Conservation (phyloP, 352 stramenopile genomes). For the Phytopythium oedochilum region DNA sequence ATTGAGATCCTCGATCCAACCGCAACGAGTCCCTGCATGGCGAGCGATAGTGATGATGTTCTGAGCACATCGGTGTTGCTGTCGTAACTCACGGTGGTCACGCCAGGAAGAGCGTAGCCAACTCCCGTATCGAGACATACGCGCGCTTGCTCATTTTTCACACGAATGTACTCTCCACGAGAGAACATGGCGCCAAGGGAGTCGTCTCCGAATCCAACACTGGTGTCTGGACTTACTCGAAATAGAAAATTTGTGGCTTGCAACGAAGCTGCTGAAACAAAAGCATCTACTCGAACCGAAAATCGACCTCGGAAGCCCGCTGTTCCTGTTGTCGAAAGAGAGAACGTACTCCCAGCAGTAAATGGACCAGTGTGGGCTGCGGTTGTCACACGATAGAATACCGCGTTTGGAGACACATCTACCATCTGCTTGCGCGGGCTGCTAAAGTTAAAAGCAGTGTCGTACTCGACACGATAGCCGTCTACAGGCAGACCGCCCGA, state of each 20-base stretch:
- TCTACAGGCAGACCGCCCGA: constrained; percentile 57
- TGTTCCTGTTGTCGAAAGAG: constrained; percentile 43
- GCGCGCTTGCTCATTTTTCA: constrained; percentile 49
- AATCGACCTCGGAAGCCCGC: constrained; percentile 46
- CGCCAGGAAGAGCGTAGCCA: constrained; percentile 38
- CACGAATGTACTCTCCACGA: constrained; percentile 53
- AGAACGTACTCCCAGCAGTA: constrained; percentile 52
- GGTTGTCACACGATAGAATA: constrained; percentile 65
- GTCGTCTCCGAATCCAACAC: constrained; percentile 26
- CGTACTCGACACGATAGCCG: constrained; percentile 51
- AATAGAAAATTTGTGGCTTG: constrained; percentile 38
- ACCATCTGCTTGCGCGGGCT: constrained; percentile 12
- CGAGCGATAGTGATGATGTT: constrained; percentile 25
- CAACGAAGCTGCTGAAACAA: constrained; percentile 31
- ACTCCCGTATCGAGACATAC: constrained; percentile 63
- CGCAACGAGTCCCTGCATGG: constrained; percentile 22
- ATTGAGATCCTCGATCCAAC: constrained; percentile 16
- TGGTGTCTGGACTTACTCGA: constrained; percentile 31
- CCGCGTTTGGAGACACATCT: constrained; percentile 25
- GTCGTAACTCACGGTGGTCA: constrained; percentile 31
- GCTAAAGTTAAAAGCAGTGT: constrained; percentile 28
- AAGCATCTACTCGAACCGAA: constrained; percentile 35
- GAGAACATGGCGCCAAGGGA: constrained; percentile 35
- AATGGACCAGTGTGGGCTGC: constrained; percentile 65
- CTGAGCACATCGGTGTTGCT: constrained; percentile 23